Evolutionary conservation across 1,284 basidiomycete genomes (phyloP).

Genomic region (Mycosarcoma mackinlayi): DNA sequence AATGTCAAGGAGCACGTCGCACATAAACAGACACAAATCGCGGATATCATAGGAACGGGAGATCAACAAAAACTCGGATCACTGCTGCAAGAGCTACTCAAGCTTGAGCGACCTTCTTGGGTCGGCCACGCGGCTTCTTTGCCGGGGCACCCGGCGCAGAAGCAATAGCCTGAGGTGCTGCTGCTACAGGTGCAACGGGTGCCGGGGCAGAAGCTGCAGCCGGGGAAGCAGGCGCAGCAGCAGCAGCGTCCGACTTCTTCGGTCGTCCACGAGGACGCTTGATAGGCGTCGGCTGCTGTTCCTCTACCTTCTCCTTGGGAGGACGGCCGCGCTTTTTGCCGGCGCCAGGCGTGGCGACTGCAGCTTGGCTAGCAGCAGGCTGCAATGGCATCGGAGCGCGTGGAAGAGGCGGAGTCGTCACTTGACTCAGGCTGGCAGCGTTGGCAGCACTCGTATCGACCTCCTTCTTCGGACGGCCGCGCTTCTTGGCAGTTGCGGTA

Average conservation of each 20-base stretch:
- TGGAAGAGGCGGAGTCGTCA: conserved; percentile 28
- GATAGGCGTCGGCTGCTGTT: conserved; percentile 11
- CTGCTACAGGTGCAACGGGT: neutral
- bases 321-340: conserved; percentile 43
- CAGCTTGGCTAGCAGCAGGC: conserved; percentile 12
- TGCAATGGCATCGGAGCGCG: conserved; percentile 7
- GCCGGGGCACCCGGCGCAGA: conserved; percentile 8
- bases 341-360: conserved; percentile 17
- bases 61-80: no score
- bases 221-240: neutral
- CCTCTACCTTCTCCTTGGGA: conserved; percentile 34
- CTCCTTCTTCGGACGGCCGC: conserved; percentile 25
- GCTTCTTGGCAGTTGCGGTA: conserved; percentile 8
- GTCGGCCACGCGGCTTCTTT: conserved; percentile 39
- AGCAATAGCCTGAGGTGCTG: neutral
- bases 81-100: neutral
- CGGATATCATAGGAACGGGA: no score
- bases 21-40: no score
- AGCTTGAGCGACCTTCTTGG: conserved; percentile 30
- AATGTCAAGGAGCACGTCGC: no score
- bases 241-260: conserved; percentile 28
- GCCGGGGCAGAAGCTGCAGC: neutral
- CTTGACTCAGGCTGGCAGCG: conserved; percentile 17
- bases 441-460: conserved; percentile 13
- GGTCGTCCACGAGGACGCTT: conserved; percentile 48